Evolutionary conservation across 345 rosid genomes (phyloP).

Genomic region (Rhizophora mangle): DNA sequence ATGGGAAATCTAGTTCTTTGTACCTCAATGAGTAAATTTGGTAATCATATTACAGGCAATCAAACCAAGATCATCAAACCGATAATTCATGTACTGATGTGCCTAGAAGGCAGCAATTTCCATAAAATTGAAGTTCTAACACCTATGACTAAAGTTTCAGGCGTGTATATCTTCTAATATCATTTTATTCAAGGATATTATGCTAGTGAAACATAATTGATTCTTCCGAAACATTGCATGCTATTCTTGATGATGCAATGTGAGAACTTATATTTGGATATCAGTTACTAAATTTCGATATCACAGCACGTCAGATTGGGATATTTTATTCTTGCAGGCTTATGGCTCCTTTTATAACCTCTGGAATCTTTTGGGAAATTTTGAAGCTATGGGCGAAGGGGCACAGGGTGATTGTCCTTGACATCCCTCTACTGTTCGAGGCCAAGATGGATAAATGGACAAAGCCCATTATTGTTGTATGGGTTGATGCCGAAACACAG

Average conservation of each 20-base stretch:
- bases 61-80: neutral
- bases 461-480: constrained; percentile 66
- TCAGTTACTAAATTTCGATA: neutral
- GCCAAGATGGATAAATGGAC: constrained; percentile 85
- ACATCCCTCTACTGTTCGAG: constrained; percentile 80
- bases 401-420: constrained; percentile 64
- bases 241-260: neutral
- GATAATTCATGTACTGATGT: neutral
- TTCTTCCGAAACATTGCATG: neutral
- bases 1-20: neutral
- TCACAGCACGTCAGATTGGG: neutral
- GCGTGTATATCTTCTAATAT: neutral
- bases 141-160: neutral
- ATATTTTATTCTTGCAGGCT: constrained; percentile 39
- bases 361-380: constrained; percentile 60
- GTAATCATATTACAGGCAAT: neutral
- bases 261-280: neutral
- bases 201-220: neutral
- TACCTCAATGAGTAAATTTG: neutral
- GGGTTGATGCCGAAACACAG: constrained; percentile 74
- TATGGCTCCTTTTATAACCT: constrained; percentile 78
- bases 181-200: neutral
- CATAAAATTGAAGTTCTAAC: neutral
- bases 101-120: too few relatives aligned
- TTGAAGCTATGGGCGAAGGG: constrained; percentile 74